Percentiles rank a stretch among this genome's conserved stretches.
Evolutionary conservation across 768 basidiomycete species (phyloP).

Genomic region (Fistulinella prunicolor): DNA sequence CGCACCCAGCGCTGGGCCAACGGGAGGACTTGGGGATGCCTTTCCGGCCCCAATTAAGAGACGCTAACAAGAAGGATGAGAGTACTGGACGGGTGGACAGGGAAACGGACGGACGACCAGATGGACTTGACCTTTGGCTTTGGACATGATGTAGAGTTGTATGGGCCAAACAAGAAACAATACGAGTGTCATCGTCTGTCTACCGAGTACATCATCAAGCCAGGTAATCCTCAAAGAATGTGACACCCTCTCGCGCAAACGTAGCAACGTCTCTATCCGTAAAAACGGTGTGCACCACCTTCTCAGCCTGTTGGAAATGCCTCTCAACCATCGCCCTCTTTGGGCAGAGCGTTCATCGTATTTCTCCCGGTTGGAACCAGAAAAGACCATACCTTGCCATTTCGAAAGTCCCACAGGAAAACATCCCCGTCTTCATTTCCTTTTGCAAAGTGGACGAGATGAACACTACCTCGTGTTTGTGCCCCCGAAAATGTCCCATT

Average conservation of each 20-base stretch:
- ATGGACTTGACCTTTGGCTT: slow-evolving; percentile 68
- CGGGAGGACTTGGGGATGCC: slow-evolving; percentile 92
- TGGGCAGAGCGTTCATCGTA: slow-evolving; percentile 19
- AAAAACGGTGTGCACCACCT: slow-evolving; percentile 41
- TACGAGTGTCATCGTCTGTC: neutral
- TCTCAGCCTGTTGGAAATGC: slow-evolving; percentile 30
- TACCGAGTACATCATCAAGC: slow-evolving; percentile 8
- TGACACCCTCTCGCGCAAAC: slow-evolving; percentile 39
- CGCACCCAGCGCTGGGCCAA: slow-evolving; percentile 96
- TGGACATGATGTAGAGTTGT: slow-evolving; percentile 58
- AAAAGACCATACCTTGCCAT: slow-evolving; percentile 37
- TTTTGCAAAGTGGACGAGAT: slow-evolving; percentile 42
- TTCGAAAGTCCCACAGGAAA: slow-evolving; percentile 50
- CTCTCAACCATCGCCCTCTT: slow-evolving; percentile 38
- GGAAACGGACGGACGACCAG: slow-evolving; percentile 58
- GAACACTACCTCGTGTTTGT: slow-evolving; percentile 40
- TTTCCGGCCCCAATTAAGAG: slow-evolving; percentile 90
- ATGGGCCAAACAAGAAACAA: slow-evolving; percentile 25
- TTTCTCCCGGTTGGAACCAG: slow-evolving; percentile 10
- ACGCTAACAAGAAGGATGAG: slow-evolving; percentile 48
- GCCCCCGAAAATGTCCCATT: slow-evolving; percentile 22
- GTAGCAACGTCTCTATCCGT: slow-evolving; percentile 39
- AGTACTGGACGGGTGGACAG: slow-evolving; percentile 4
- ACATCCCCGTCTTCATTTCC: slow-evolving; percentile 45
- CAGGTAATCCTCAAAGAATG: slow-evolving; percentile 37